A percentile compares a stretch with the other conserved stretches of the same genome.
Conservation (phyloP, 2,329 filamentous ascomycete species). For the Trichoderma sp. region DNA sequence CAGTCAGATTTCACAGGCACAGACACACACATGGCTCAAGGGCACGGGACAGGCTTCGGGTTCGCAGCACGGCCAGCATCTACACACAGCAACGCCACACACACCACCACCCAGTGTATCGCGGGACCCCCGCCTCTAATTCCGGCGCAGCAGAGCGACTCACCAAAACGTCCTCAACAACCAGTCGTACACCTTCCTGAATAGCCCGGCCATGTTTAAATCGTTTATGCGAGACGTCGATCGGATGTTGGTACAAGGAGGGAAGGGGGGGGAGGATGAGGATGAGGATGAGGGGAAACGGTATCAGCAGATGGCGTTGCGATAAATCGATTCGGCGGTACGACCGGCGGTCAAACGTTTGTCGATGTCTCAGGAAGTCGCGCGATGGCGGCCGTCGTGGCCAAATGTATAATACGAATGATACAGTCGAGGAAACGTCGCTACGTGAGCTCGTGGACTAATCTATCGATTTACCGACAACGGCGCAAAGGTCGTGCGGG, state of each 20-base stretch:
- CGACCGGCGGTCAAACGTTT: constrained; percentile 7
- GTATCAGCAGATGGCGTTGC: constrained; percentile 6
- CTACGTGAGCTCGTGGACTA: neutral
- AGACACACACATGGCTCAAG: constrained; percentile 11
- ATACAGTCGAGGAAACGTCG: neutral
- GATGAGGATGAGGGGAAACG: neutral
- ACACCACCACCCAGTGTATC: neutral
- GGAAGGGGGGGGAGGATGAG: neutral
- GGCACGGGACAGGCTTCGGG: neutral
- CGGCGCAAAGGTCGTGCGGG: constrained; percentile 10
- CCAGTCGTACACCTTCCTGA: constrained; percentile 97
- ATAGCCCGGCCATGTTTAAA: constrained; percentile 76
- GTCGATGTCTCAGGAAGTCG: constrained; percentile 11
- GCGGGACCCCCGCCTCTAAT: neutral
- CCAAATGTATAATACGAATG: neutral
- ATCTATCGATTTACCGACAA: constrained; percentile 8
- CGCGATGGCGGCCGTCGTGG: constrained; percentile 5
- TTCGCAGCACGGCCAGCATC: neutral
- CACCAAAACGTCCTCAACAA: constrained; percentile 96
- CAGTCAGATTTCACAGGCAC: constrained; percentile 14
- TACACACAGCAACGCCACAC: constrained; percentile 1
- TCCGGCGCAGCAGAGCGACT: constrained; percentile 35
- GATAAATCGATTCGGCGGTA: neutral
- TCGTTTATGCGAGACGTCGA: neutral
- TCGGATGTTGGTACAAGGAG: constrained; percentile 4